These are phyloP conservation scores for Aspergillus baeticus DNA, from an alignment of 495 filamentous ascomycete species.

Conservation along the genomic window DNA sequence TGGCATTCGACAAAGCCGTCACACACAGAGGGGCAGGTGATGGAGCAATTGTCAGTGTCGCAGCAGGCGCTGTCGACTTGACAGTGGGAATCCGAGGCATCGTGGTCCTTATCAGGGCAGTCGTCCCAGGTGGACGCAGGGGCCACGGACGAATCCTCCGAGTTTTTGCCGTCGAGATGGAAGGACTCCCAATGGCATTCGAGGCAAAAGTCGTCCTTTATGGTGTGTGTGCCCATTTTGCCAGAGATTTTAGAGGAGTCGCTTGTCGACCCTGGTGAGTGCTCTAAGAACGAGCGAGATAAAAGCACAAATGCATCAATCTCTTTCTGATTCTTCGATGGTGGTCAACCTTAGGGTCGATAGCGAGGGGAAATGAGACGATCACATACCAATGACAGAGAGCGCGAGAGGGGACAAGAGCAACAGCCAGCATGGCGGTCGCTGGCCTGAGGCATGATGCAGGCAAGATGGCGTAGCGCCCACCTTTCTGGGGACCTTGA, in stretches of 20 bases:
- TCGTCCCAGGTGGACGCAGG: constrained; percentile 28
- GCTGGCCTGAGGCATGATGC: constrained; percentile 17
- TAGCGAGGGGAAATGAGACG: constrained; percentile 1
- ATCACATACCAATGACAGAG: constrained; percentile 12
- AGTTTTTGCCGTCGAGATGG: constrained; percentile 34
- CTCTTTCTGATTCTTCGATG: not conserved
- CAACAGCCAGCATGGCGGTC: constrained; percentile 8
- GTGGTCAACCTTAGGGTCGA: not conserved
- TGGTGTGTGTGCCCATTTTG: constrained; percentile 39
- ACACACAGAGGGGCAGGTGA: constrained; percentile 43
- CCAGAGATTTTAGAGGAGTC: not conserved
- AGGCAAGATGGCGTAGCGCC: constrained; percentile 6
- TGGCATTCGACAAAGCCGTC: constrained; percentile 45
- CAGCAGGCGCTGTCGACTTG: constrained; percentile 41
- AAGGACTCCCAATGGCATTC: constrained; percentile 46
- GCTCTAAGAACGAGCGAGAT: constrained; percentile 17
- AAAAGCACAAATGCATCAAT: constrained; percentile 5
- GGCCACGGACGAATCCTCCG: constrained; percentile 21
- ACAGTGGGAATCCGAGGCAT: constrained; percentile 26
- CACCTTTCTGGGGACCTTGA: constrained; percentile 30
- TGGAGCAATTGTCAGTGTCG: constrained; percentile 42
- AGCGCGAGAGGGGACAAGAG: constrained; percentile 10
- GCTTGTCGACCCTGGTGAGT: not conserved
- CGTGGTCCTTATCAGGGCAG: constrained; percentile 32
- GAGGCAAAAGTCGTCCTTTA: constrained; percentile 39